phyloP scores from a whole-genome alignment of 345 rosid species.

The Dimocarpus longan region DNA sequence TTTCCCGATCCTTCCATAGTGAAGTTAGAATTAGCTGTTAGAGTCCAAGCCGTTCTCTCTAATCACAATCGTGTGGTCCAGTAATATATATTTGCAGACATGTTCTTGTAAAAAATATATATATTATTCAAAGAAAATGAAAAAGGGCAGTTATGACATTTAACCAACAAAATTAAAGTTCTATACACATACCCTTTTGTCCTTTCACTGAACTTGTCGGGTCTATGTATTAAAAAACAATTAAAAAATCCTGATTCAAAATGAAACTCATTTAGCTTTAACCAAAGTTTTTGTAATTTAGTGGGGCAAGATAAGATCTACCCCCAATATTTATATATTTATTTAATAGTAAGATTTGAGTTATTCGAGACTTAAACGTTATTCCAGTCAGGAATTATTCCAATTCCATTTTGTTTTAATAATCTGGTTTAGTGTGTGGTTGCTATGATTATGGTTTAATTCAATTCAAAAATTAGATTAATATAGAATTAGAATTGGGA shows the following conservation, averaged over 20 bases:
- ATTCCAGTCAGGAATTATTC: constrained; percentile 22
- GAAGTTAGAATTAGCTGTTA: no score
- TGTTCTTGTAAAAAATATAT: no score
- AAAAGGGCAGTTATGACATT: constrained; percentile 5
- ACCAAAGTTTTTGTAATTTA: constrained; percentile 27
- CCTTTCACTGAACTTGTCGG: constrained; percentile 8
- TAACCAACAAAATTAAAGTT: not conserved
- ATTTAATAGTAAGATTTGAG: not conserved
- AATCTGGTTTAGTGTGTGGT: not conserved
- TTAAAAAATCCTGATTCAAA: not conserved
- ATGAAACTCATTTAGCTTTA: constrained; percentile 10
- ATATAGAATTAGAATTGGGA: no score
- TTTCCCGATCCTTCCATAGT: no score
- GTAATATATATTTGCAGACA: no score
- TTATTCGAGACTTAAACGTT: not conserved
- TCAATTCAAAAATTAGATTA: no score
- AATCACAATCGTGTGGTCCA: no score
- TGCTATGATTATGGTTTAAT: no score
- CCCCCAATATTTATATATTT: not conserved
- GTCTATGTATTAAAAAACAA: not conserved
- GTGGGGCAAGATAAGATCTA: constrained; percentile 17
- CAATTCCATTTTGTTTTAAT: not conserved
- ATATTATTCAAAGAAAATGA: no score
- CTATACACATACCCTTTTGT: not conserved
- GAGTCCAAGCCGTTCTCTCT: no score